Evolutionary conservation across 768 basidiomycete species (phyloP), one percentile per base, ranked within the genome.

Genomic region (Neoboletus magnificus): DNA sequence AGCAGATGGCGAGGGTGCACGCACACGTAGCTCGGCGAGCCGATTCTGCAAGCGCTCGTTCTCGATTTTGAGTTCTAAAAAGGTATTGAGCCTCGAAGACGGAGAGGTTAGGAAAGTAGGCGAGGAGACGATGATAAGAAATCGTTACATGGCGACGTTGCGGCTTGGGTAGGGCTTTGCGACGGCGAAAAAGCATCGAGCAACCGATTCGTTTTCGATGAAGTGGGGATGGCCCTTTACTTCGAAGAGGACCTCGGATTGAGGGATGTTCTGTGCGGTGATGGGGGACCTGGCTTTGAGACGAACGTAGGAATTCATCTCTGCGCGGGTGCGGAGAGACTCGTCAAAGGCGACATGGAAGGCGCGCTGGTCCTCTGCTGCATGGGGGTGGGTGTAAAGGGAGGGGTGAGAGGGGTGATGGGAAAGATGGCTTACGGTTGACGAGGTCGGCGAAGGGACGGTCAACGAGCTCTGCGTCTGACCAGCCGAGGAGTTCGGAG

Each of bases 21-120:
- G 58, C 18, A 65, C 59, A n/a, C 74, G 74, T 23, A 80, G 68
- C 41, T 81, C 79, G 2, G 72, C 67, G 33, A 87, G 70, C 27
- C 85, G 83, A 56, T 82, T 81, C 60, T 87, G 79, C 40, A 97
- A 71, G 15, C 85, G 80, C 69, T 91, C 88, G 69, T 97, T 93
- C 73, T 95, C 92, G 53, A 87, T 76, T 70, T 93, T 94, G 48
- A 96, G 81, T 65, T 96, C 93, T 35, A 97, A 63, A 61, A 85
- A 82, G 1, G 84, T 83, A 59, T 86, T 82, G 30, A 89, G 71
- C 81, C 89, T 90, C 46, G 35, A 50, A 37, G 33, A 27, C n/a
- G 16, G 10, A 52, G 23, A 3, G 20, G 51, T 62, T 32, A 63
- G 56, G n/a, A 30, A 22, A 22, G 29, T 29, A 8, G 8, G 9